phyloP scores from a whole-genome alignment of 352 stramenopile species.

The Phytophthora sojae region DNA sequence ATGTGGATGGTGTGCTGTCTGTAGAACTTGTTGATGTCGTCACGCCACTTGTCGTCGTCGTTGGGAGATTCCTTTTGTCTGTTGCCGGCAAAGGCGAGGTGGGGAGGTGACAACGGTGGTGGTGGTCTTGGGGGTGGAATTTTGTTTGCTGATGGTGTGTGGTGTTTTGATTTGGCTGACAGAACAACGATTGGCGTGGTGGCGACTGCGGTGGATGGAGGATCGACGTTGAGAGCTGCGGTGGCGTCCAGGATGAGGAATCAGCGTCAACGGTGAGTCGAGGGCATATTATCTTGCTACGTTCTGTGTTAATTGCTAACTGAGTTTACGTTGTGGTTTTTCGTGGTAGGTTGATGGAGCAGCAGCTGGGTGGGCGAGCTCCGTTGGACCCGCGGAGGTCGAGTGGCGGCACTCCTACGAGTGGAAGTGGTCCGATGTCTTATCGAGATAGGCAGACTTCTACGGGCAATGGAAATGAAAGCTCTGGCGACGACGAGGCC shows the following conservation, averaged over 20 bases:
- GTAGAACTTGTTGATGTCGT: constrained; percentile 79
- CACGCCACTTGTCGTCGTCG: constrained; percentile 80
- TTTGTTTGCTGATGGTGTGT: not conserved
- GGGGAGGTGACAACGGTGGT: not conserved
- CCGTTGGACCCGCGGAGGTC: constrained; percentile 42
- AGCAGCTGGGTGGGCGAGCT: constrained; percentile 65
- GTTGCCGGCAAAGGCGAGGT: constrained; percentile 75
- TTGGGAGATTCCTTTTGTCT: constrained; percentile 88
- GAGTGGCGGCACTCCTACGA: constrained; percentile 19
- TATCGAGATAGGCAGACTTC: constrained; percentile 28
- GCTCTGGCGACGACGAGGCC: constrained; percentile 40
- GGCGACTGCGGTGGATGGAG: constrained; percentile 77
- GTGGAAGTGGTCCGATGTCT: constrained; percentile 11
- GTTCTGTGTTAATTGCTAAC: not conserved
- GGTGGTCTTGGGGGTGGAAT: not conserved
- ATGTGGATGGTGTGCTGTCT: constrained; percentile 10
- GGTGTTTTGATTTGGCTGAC: not conserved
- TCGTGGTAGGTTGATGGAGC: constrained; percentile 79
- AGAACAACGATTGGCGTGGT: constrained; percentile 64
- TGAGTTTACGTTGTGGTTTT: constrained; percentile 2
- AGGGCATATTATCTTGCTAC: not conserved
- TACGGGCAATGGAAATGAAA: constrained; percentile 2
- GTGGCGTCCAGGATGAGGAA: constrained; percentile 87
- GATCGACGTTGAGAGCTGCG: constrained; percentile 75
- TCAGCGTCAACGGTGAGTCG: constrained; percentile 64